These are phyloP conservation scores for Spongiforma sp. DNA, from an alignment of 1,284 basidiomycete genomes.

Conservation along the genomic window DNA sequence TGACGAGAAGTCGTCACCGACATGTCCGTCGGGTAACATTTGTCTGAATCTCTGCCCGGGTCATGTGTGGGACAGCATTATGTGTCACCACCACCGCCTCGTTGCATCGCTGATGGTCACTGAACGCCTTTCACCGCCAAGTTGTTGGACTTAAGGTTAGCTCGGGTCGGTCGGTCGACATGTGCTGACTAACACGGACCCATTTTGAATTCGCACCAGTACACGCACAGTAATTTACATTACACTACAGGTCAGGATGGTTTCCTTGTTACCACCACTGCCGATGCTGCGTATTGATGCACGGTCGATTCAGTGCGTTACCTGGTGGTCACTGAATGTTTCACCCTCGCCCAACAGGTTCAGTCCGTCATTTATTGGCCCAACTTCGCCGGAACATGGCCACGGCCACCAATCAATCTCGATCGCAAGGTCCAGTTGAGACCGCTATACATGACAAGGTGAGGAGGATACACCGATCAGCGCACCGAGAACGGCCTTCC, in stretches of 20 bases:
- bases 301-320: constrained; percentile 13
- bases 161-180: no score
- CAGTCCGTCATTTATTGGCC: constrained; percentile 23
- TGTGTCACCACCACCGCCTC: constrained; percentile 20
- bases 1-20: no score
- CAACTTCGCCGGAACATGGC: constrained; percentile 36
- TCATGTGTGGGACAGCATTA: no score
- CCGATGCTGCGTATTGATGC: constrained; percentile 29
- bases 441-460: constrained; percentile 61
- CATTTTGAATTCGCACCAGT: no score
- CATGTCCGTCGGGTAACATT: no score
- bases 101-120: constrained; percentile 15
- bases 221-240: no score
- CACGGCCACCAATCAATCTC: constrained; percentile 20
- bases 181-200: no score
- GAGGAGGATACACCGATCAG: constrained; percentile 26
- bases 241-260: no score
- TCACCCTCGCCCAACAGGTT: constrained; percentile 24
- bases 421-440: constrained; percentile 49
- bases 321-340: constrained; percentile 33
- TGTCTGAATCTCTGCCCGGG: no score
- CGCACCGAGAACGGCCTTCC: constrained; percentile 24
- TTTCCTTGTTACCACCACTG: constrained; percentile 16
- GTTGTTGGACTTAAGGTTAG: no score
- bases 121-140: no score